Percentiles rank a stretch among this genome's conserved stretches.
These are phyloP conservation scores for Puccinellia tenuiflora DNA, from an alignment of 176 grass and related monocot genomes.

Conservation along the genomic window DNA sequence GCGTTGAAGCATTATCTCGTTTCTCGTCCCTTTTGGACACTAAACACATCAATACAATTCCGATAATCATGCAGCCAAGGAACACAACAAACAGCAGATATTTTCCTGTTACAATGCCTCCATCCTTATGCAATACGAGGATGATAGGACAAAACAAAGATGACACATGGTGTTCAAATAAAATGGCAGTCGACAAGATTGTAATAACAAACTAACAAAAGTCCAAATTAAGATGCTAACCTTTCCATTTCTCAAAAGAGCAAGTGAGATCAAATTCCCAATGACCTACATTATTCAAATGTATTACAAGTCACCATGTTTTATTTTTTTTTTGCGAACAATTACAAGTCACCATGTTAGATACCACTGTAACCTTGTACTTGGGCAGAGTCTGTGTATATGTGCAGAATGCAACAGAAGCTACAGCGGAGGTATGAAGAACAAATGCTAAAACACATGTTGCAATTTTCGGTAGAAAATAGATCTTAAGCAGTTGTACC, in stretches of 20 bases:
- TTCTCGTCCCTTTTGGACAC: conserved; percentile 76
- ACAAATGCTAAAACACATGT: neutral
- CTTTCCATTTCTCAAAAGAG: conserved; percentile 64
- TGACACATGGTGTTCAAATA: neutral
- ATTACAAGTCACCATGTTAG: conserved; percentile 2
- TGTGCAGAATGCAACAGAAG: conserved; percentile 12
- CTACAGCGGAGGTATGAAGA: neutral
- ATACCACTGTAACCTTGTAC: conserved; percentile 4
- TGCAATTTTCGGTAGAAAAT: neutral
- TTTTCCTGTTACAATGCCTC: conserved; percentile 56
- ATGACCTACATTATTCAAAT: conserved; percentile 59
- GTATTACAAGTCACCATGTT: conserved; percentile 1
- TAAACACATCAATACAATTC: conserved; percentile 88
- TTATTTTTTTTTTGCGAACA: too few relatives aligned
- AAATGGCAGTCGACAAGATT: neutral
- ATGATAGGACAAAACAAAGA: conserved; percentile 15
- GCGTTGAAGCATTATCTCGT: conserved; percentile 26
- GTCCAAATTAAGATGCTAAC: conserved; percentile 32
- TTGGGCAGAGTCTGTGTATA: neutral
- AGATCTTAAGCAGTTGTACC: conserved; percentile 23
- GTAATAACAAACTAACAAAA: neutral
- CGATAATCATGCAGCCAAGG: conserved; percentile 79
- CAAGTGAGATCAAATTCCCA: conserved; percentile 93
- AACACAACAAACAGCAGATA: conserved; percentile 81
- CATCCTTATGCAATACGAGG: conserved; percentile 49